Base-by-base conservation (phyloP, 169 alveolate species). In the Plasmodium knowlesi region DNA sequence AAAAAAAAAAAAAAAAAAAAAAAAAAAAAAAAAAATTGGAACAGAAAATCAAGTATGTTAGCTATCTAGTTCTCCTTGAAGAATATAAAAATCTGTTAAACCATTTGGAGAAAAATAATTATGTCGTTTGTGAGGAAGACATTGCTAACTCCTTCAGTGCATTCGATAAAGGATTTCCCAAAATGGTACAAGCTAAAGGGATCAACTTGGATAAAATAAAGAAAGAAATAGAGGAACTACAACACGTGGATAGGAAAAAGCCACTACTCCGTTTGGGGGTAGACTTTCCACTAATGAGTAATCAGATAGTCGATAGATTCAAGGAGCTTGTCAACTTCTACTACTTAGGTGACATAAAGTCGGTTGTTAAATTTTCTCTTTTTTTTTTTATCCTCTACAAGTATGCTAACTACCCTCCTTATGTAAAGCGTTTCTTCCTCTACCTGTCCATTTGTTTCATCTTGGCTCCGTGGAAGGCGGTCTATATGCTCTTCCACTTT, bases 241-340 rank as follows among this genome's bases (percentile, higher is more conserved):
- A 41, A 67, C 34, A 39, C 80, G 14, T 81, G 50, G 53, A 50
- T 22, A 73, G 37, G 41, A 90, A 90, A 90, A 90, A 90, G 70
- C 73, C 81, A 34, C 28, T 90, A 5, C 53, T 90, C 19, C 41
- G 94, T 30, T 54, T 90, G 50, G 71, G 83, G 25, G 79, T 90
- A 10, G 94, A 90, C 39, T 90, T 80, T 81, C 94, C 94, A n/a
- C 28, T 80, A 16, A 90, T 90, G 94, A 82, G 91, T 53, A 46
- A 41, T 90, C 37, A 28, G 19, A 37, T 90, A 9, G 5, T 71
- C 34, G n/a, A 67, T 2, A 80, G 94, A 80, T 43, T 90, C 25
- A 46, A 90, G 73, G 80, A 90, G 41, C 37, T 90, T 19, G 2
- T 90, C 53, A 80, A 46, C 19, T 81, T 80, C 73, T 90, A 90